Base-by-base conservation (phyloP, 2,329 filamentous ascomycete species). In the Cladosporium sp. region DNA sequence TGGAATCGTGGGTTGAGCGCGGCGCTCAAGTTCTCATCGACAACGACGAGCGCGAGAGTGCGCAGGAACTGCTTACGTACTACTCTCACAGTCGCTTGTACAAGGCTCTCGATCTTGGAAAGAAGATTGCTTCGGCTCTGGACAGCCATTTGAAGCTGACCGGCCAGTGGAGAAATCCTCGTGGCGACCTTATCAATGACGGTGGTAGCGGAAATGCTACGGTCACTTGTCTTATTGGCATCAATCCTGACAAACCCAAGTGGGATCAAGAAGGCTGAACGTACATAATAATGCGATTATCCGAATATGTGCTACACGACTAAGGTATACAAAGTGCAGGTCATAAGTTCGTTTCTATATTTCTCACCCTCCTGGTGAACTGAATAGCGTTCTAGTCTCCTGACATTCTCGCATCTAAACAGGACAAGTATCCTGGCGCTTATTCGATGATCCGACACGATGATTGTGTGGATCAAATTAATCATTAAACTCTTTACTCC, bases 171-270 rank as follows among this genome's bases (percentile, higher is more conserved):
- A 43, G 34, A 24, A 36, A 30, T 7, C 56, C 56, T 3, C 38
- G n/a, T 12, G 55, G 55, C 1, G 30, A 36, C 17, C 42, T 59
- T 39, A 68, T 68, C 30, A 68, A 68, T 19, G 64, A 67, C 45
- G 54, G 59, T 7, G 64, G 63, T 5, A 57, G 64, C 22, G 65
- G 64, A 1, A 59, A 58, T 7, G 65, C 67, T 56, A 66, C 65
- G 6, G 64, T 67, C n/a, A 68, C 67, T 41, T 68, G 66, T 39
- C 54, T 68, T 7, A 56, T 68, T n/a, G 66, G 65, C 0, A 53
- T 61, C 8, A 50, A 56, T 45, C 58, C 54, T 9, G 58, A 57
- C 52, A 52, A 51, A 38, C 57, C 56, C 3, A 47, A 45, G 17
- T 61, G 58, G 59, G 51, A 53, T 37, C 57, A 54, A 47, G 15